These are phyloP conservation scores for Syzygium grande DNA, from an alignment of 345 rosid species.

Conservation along the genomic window DNA sequence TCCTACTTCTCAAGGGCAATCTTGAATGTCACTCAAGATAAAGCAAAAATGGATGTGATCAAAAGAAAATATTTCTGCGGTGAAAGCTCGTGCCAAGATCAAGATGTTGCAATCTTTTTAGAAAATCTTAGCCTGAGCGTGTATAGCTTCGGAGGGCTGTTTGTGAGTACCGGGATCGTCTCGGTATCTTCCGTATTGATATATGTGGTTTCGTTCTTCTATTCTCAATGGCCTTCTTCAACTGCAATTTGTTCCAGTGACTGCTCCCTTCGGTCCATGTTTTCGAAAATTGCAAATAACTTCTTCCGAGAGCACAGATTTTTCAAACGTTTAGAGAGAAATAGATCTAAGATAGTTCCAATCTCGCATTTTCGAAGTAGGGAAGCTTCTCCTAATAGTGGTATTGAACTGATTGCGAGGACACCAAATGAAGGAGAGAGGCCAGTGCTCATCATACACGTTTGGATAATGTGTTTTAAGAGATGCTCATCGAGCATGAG, in stretches of 20 bases:
- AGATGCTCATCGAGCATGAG: neutral
- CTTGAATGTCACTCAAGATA: conserved; percentile 26
- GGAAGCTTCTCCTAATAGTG: neutral
- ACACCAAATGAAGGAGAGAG: neutral
- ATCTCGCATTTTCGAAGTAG: neutral
- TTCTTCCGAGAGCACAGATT: neutral
- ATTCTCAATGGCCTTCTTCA: neutral
- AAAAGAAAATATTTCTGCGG: neutral
- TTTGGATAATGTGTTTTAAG: neutral
- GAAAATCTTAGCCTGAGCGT: conserved; percentile 15
- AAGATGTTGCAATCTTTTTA: neutral
- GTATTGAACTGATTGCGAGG: neutral
- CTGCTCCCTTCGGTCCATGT: neutral
- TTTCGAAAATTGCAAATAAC: neutral
- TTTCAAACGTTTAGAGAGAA: neutral
- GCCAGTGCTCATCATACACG: neutral
- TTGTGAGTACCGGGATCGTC: conserved; percentile 28
- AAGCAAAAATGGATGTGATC: conserved; percentile 6
- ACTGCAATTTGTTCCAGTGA: neutral
- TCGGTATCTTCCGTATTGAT: conserved; percentile 9
- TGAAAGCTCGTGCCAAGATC: neutral
- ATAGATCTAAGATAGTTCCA: neutral
- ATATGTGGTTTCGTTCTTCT: neutral
- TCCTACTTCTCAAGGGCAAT: conserved; percentile 30
- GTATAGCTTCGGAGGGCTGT: conserved; percentile 32